A percentile compares a stretch with the other conserved stretches of the same genome.
Evolutionary conservation across 805 yeast species (phyloP).

Genomic region (Barnettozyma sp.): DNA sequence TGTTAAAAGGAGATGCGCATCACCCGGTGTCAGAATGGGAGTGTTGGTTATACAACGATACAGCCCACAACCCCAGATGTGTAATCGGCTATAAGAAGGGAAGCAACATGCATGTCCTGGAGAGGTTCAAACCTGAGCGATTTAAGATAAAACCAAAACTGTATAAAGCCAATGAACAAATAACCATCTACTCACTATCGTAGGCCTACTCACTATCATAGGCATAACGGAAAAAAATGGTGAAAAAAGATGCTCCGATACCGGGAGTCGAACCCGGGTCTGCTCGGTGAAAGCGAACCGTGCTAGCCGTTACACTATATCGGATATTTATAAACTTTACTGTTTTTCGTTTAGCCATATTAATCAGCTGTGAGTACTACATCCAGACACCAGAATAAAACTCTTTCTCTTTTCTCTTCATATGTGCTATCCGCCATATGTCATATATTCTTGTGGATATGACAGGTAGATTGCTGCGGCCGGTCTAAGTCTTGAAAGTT

Average conservation of each 20-base stretch:
- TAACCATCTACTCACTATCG: too few relatives aligned
- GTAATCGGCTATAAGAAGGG: constrained; percentile 52
- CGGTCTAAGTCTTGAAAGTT: too few relatives aligned
- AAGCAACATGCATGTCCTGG: constrained; percentile 14
- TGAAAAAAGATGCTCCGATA: constrained; percentile 46
- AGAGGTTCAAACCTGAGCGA: not conserved
- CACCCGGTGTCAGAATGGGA: too few relatives aligned
- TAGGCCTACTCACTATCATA: too few relatives aligned
- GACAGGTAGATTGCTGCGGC: too few relatives aligned
- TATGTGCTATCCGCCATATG: not conserved
- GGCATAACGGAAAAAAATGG: too few relatives aligned
- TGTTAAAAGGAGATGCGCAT: constrained; percentile 9
- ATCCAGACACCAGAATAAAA: not conserved
- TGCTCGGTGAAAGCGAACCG: constrained; percentile 84
- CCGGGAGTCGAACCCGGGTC: constrained; percentile 87
- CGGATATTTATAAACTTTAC: constrained; percentile 34
- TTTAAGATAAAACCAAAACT: not conserved
- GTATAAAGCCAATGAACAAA: too few relatives aligned
- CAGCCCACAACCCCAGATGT: constrained; percentile 47
- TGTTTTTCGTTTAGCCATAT: not conserved
- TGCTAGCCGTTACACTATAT: constrained; percentile 80
- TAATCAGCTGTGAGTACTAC: too few relatives aligned
- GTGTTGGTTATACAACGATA: constrained; percentile 43
- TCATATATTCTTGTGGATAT: too few relatives aligned
- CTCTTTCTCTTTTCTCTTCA: too few relatives aligned